These are phyloP conservation scores for Eleusine indica DNA, from an alignment of 176 grass and related monocot genomes.

Conservation along the genomic window DNA sequence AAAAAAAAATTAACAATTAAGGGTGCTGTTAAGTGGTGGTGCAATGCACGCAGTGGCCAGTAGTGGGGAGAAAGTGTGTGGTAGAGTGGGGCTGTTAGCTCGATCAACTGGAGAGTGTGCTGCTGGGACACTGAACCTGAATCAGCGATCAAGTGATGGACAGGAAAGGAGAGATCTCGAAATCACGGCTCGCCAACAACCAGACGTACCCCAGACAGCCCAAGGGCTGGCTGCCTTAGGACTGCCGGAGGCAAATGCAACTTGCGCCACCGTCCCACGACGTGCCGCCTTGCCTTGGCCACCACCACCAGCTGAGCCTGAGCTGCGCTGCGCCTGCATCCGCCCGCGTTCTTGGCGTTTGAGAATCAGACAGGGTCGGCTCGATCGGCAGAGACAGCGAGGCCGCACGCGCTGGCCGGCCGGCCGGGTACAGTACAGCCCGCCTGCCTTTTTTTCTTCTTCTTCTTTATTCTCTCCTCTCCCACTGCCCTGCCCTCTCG, in stretches of 20 bases:
- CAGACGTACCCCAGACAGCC: slow-evolving; percentile 26
- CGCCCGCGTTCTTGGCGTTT: slow-evolving; percentile 28
- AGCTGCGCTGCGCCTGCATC: slow-evolving; percentile 36
- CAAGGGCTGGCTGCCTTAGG: slow-evolving; percentile 34
- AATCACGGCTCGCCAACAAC: slow-evolving; percentile 17
- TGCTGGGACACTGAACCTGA: slow-evolving; percentile 18
- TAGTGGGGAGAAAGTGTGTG: not conserved
- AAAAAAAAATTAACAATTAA: not conserved
- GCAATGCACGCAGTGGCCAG: not conserved
- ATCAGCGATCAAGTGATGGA: not conserved
- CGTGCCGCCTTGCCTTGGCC: not conserved
- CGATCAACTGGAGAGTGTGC: not conserved
- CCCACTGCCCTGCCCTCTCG: not conserved
- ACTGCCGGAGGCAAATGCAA: slow-evolving; percentile 35
- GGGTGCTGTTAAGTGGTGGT: not conserved
- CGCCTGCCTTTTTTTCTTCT: slow-evolving; percentile 34
- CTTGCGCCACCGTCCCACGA: slow-evolving; percentile 56
- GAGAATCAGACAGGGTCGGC: slow-evolving; percentile 33
- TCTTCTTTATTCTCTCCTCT: not conserved
- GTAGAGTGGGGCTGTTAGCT: not conserved
- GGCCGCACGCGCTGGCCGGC: slow-evolving; percentile 40
- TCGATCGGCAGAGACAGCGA: slow-evolving; percentile 27
- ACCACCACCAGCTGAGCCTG: not conserved
- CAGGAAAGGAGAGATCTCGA: not conserved
- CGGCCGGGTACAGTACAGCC: slow-evolving; percentile 30